These are phyloP conservation scores for Chlamydomonas sphaeroides DNA, from an alignment of 139 green algal species.

Conservation along the genomic window DNA sequence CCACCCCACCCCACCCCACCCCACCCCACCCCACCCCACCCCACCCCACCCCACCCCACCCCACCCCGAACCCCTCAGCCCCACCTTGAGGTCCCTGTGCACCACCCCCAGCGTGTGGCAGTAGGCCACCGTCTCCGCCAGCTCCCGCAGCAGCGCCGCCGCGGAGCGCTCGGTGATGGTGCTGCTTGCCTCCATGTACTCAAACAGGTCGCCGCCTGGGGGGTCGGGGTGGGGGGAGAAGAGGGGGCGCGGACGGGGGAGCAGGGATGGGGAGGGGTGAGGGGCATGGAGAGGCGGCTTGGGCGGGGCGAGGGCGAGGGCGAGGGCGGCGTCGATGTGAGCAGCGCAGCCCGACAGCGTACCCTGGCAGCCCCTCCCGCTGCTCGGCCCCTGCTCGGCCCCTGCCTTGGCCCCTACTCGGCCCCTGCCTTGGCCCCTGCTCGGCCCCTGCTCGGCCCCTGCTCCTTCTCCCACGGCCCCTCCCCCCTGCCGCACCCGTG, in stretches of 20 bases:
- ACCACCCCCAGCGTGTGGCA: constrained; percentile 56
- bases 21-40: background rate
- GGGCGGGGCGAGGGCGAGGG: too few relatives aligned
- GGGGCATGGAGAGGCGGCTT: background rate
- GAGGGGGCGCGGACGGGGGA: too few relatives aligned
- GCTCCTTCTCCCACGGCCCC: background rate
- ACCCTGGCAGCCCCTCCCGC: background rate
- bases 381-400: too few relatives aligned
- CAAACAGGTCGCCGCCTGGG: constrained; percentile 38
- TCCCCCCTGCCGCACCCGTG: constrained; percentile 24
- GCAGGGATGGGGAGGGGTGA: too few relatives aligned
- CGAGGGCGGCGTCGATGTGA: too few relatives aligned
- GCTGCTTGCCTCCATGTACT: constrained; percentile 5
- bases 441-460: too few relatives aligned
- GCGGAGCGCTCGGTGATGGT: constrained; percentile 28
- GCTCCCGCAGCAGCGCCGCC: constrained; percentile 12
- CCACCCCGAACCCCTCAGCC: background rate
- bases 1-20: background rate
- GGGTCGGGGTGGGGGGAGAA: too few relatives aligned
- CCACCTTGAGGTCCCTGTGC: constrained; percentile 31
- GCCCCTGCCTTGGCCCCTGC: too few relatives aligned
- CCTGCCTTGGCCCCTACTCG: too few relatives aligned
- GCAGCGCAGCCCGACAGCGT: too few relatives aligned
- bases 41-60: background rate
- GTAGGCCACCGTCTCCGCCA: constrained; percentile 53